Evolutionary conservation across 2,329 filamentous ascomycete species (phyloP).

Genomic region (Aspergillus sp.): DNA sequence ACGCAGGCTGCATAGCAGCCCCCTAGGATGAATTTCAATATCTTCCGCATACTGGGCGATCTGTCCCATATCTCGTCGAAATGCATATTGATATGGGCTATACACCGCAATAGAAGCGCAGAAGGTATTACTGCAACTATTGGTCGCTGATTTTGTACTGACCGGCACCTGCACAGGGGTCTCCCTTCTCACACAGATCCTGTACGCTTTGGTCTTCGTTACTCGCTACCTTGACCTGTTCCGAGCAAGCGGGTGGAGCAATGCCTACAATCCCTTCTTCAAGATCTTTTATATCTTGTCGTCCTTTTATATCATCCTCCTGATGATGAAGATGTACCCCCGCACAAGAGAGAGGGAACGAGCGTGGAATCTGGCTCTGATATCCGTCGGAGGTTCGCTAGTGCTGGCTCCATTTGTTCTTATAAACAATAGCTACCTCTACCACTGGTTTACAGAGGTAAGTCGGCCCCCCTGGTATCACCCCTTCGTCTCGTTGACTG

Average conservation of each 20-base stretch:
- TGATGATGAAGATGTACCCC: constrained; percentile 81
- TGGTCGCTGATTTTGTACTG: constrained; percentile 3
- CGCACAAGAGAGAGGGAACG: constrained; percentile 83
- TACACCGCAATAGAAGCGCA: constrained; percentile 77
- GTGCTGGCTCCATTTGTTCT: constrained; percentile 63
- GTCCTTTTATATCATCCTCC: constrained; percentile 72
- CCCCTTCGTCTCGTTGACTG: constrained; percentile 1
- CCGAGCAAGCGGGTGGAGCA: constrained; percentile 23
- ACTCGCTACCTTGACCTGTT: constrained; percentile 83
- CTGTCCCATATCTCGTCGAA: constrained; percentile 78
- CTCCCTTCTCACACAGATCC: constrained; percentile 76
- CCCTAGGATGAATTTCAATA: constrained; percentile 21
- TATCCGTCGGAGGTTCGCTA: constrained; percentile 56
- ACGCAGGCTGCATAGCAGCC: no score
- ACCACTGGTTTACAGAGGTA: constrained; percentile 33
- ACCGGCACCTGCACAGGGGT: constrained; percentile 49
- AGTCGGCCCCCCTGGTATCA: no score
- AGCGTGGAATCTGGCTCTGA: constrained; percentile 81
- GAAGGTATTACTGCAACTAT: constrained; percentile 49
- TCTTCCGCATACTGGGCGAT: constrained; percentile 73
- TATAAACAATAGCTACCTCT: constrained; percentile 44
- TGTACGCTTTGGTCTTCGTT: constrained; percentile 79
- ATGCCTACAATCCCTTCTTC: constrained; percentile 65
- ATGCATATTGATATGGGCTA: constrained; percentile 80
- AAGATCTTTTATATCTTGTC: constrained; percentile 83